A percentile compares a stretch with the other conserved stretches of the same genome.
Evolutionary conservation across 805 yeast genomes (phyloP).

Genomic region (Yamadazyma scolyti): DNA sequence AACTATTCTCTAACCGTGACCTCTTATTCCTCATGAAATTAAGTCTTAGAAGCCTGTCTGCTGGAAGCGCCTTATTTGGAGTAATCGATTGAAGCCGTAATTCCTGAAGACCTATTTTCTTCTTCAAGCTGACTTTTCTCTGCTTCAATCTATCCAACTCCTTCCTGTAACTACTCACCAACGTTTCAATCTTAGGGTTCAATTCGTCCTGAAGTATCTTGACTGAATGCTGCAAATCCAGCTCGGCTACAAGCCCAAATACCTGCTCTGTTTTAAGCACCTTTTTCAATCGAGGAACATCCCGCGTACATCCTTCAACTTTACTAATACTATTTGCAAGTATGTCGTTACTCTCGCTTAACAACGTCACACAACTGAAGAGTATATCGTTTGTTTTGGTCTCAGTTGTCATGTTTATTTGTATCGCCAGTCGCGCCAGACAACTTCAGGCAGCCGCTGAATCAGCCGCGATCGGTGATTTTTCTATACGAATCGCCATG

Average conservation of each 20-base stretch:
- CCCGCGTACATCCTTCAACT: constrained; percentile 34
- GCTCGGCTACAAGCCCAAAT: constrained; percentile 50
- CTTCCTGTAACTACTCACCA: constrained; percentile 25
- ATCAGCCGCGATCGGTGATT: too few relatives aligned
- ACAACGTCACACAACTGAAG: constrained; percentile 26
- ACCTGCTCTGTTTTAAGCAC: constrained; percentile 44
- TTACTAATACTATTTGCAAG: constrained; percentile 28
- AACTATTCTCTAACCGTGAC: constrained; percentile 40
- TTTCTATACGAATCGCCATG: too few relatives aligned
- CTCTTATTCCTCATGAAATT: constrained; percentile 39
- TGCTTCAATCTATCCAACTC: constrained; percentile 32
- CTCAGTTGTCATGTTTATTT: constrained; percentile 2
- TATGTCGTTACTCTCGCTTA: constrained; percentile 29
- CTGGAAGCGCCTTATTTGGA: constrained; percentile 19
- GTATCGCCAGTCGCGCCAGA: too few relatives aligned
- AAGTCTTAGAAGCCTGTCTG: constrained; percentile 34
- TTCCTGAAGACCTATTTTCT: constrained; percentile 38
- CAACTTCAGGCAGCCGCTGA: too few relatives aligned
- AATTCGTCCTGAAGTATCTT: constrained; percentile 31
- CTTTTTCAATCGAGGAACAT: constrained; percentile 34
- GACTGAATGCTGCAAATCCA: constrained; percentile 41
- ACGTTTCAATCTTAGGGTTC: constrained; percentile 37
- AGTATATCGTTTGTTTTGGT: constrained; percentile 10
- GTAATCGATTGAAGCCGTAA: constrained; percentile 27
- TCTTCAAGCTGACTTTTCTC: constrained; percentile 25